Conservation (phyloP, 352 stramenopile species). For the Phytophthora nicotianae region DNA sequence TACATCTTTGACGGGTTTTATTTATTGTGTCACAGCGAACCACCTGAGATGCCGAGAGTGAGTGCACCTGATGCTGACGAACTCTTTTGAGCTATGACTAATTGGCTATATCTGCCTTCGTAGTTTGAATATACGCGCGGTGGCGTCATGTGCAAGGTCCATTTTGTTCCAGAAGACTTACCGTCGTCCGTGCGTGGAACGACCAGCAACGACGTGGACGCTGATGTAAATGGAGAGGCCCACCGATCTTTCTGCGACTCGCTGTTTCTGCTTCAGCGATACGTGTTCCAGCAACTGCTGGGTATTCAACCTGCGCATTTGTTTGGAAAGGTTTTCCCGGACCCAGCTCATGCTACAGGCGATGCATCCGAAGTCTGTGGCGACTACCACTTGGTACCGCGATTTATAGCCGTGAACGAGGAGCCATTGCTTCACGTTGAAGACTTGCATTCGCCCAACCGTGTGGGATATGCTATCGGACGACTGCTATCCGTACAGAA, state of each 20-base stretch:
- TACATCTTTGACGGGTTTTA: constrained; percentile 90
- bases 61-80: not conserved
- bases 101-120: constrained; percentile 7
- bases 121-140: constrained; percentile 87
- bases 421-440: constrained; percentile 62
- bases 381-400: constrained; percentile 82
- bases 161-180: constrained; percentile 68
- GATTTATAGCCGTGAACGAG: constrained; percentile 79
- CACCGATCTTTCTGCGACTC: constrained; percentile 53
- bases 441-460: constrained; percentile 69
- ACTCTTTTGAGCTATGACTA: not conserved
- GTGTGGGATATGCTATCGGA: constrained; percentile 81
- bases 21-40: constrained; percentile 72
- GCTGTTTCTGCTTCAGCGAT: constrained; percentile 73
- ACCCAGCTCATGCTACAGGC: constrained; percentile 56
- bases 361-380: constrained; percentile 65
- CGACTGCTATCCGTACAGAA: constrained; percentile 66
- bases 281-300: constrained; percentile 77
- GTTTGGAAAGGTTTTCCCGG: constrained; percentile 66
- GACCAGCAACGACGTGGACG: constrained; percentile 28
- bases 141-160: constrained; percentile 79
- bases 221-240: constrained; percentile 30
- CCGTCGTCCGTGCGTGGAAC: constrained; percentile 48
- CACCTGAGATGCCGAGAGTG: constrained; percentile 64
- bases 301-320: constrained; percentile 76